Base-by-base conservation (phyloP, 169 alveolate species). In the Plasmodium yoelii region DNA sequence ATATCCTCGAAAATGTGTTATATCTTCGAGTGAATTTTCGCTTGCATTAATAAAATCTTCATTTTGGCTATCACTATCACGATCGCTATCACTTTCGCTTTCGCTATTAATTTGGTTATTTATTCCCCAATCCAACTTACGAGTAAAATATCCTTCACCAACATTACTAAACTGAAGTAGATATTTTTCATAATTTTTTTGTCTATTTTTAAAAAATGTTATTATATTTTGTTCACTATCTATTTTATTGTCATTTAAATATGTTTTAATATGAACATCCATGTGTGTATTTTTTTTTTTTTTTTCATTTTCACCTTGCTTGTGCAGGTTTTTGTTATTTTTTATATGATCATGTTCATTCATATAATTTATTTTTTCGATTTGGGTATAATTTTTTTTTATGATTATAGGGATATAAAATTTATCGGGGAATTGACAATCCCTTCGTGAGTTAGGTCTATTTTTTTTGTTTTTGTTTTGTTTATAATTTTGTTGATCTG, bases 361-460 rank as follows among this genome's bases (percentile, higher is more conserved):
- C 9, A 26, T 15, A 24, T 39, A 28, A 26, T 72, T 34, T 1
- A 53, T 15, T 59, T 7, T 56, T 19, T 24, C 15, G 12, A 12
- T 39, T 39, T 53, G 12, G 6, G 46, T 64, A 49, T 56, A 13
- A 18, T 24, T 53, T 56, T 47, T 67, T 42, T 44, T 57, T 68
- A 82, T 82, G 39, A 86, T 70, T 56, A 86, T 24, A 26, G 91
- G 91, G 77, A 86, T 86, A 64, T 86, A 86, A 18, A 70, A 86
- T 19, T 57, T 47, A 34, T 86, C 91, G 91, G 91, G 91, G 91
- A 71, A 86, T 70, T 86, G 91, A 86, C 75, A 53, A 86, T 86
- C 91, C 91, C 91, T 70, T 65, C n/a, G 72, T 34, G 87, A 13
- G 18, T 63, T 22, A 28, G 70, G 15, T 2, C 19, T 15, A 5